Evolutionary conservation across 2,329 filamentous ascomycete species (phyloP), one percentile per base, ranked within the genome.

Genomic region (Penicillium glabrum): DNA sequence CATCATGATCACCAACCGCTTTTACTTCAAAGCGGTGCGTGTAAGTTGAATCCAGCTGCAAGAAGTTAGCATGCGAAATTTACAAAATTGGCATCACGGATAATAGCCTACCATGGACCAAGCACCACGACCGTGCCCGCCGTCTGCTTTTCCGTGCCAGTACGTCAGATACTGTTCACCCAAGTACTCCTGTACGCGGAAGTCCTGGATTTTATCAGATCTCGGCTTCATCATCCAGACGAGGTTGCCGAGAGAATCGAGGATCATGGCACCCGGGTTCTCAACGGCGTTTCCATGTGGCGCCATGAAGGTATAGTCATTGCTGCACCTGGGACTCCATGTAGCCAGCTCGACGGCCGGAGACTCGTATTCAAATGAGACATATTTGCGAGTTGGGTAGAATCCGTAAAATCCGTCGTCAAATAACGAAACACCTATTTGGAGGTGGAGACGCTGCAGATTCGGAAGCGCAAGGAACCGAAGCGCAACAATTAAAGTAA

Each of bases 201-300:
- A 69, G n/a, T 68, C 64, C 41, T 70, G 65, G 7, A 67, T 63
- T 11, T 58, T 60, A 4, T 59, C 66, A 58, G 57, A 67, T 9
- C 62, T 62, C 9, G 59, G 54, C 31, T 37, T n/a, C 47, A 63
- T 63, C 58, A 65, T 61, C 69, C 68, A 72, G 9, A 70, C 65
- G 11, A 72, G 47, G 19, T 67, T 54, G 1, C 69, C 69, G 1
- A 59, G 35, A 8, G 64, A 59, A 48, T 72, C 68, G 21, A 72
- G 58, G 10, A 72, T 68, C 60, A 67, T 64, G 0, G 68, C 64
- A 1, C 64, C 69, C 3, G 66, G 62, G 24, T 53, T 37, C 23
- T 41, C 16, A 11, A 49, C 35, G 5, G 45, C 24, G 19, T 24
- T 21, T 9, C 52, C 52, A 33, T 54, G 33, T 33, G 52, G 52